Evolutionary conservation across 192 early-diverging fungal genomes (phyloP).

Genomic region (Gigaspora rosea): DNA sequence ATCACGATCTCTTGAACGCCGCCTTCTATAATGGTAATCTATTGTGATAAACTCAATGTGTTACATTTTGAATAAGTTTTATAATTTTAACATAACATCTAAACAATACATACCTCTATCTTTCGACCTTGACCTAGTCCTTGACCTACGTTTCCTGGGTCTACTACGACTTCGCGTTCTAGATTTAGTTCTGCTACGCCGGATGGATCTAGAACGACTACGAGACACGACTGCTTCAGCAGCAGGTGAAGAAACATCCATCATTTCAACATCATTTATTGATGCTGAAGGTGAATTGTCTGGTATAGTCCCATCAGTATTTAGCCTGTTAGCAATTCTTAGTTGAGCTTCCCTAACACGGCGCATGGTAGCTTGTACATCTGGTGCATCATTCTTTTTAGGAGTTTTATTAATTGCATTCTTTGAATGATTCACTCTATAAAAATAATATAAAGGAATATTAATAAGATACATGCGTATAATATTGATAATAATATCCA

Average conservation of each 20-base stretch:
- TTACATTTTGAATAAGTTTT: slow-evolving; percentile 1
- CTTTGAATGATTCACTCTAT: slow-evolving; percentile 72
- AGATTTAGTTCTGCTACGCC: slow-evolving; percentile 38
- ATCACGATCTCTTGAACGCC: slow-evolving; percentile 33
- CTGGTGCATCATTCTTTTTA: slow-evolving; percentile 42
- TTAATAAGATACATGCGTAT: neutral
- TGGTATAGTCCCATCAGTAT: slow-evolving; percentile 23
- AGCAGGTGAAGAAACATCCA: slow-evolving; percentile 22
- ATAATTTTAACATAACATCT: neutral
- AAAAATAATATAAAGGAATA: neutral
- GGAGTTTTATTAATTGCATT: slow-evolving; percentile 73
- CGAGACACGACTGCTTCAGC: neutral
- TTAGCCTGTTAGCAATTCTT: slow-evolving; percentile 43
- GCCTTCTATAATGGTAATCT: slow-evolving; percentile 31
- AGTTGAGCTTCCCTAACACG: slow-evolving; percentile 54
- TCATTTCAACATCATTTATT: slow-evolving; percentile 27
- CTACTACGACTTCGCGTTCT: slow-evolving; percentile 36
- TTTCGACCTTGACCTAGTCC: slow-evolving; percentile 42
- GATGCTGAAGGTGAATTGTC: slow-evolving; percentile 1
- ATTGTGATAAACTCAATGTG: neutral
- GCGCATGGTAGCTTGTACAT: slow-evolving; percentile 49
- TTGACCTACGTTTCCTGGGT: slow-evolving; percentile 39
- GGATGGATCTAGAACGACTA: slow-evolving; percentile 28
- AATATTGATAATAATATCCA: neutral
- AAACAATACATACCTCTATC: slow-evolving; percentile 27